phyloP scores from a whole-genome alignment of 106 monocot genomes.

The Posidonia australis region DNA sequence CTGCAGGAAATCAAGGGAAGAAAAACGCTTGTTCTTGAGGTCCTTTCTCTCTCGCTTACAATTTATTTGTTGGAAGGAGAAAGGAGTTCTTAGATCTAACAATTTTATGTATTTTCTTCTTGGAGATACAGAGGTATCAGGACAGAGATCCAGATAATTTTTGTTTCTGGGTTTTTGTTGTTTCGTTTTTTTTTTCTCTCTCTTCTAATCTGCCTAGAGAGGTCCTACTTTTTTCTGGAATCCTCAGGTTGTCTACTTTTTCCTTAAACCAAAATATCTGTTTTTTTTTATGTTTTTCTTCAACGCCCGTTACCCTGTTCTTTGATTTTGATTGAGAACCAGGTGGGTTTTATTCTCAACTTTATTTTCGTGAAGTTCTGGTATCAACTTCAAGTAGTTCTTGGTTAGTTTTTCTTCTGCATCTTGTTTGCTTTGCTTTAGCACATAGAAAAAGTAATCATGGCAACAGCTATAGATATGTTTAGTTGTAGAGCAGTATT shows the following conservation, averaged over 20 bases:
- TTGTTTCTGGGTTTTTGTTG: conserved; percentile 5
- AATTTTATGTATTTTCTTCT: no score
- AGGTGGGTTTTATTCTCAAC: conserved; percentile 7
- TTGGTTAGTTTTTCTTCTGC: neutral
- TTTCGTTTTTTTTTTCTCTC: conserved; percentile 7
- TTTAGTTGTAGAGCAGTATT: conserved; percentile 15
- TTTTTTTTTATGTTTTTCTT: neutral
- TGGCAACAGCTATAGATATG: conserved; percentile 31
- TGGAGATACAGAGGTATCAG: conserved; percentile 5
- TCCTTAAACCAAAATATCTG: neutral
- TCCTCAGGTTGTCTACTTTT: conserved; percentile 3
- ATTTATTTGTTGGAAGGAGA: neutral
- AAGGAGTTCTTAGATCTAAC: neutral
- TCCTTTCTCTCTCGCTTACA: neutral
- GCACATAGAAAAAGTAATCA: conserved; percentile 4
- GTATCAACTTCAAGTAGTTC: no score
- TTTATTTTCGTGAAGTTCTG: no score
- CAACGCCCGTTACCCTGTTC: conserved; percentile 15
- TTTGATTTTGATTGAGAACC: conserved; percentile 28
- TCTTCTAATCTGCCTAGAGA: conserved; percentile 1
- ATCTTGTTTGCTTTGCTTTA: neutral
- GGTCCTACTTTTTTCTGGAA: conserved; percentile 30
- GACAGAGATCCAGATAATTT: conserved; percentile 18
- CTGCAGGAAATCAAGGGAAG: neutral
- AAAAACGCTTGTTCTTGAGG: neutral